Percentiles rank a stretch among this genome's conserved stretches.
Conservation (phyloP, 1,139 yeast species). For the Nakaseomyces uthaithaninus region DNA sequence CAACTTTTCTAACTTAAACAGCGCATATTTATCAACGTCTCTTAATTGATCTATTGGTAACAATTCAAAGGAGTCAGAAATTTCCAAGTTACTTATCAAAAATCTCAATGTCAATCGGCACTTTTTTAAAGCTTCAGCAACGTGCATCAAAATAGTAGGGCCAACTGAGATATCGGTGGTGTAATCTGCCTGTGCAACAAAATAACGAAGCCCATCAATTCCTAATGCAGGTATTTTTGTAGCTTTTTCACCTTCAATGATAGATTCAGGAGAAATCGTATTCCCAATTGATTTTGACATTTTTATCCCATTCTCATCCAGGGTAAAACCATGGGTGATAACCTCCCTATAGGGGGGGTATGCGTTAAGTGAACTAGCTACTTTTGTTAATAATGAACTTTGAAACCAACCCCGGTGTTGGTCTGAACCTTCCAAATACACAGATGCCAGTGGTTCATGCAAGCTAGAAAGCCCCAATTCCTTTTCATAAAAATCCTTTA, state of each 20-base stretch:
- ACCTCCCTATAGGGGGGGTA: conserved; percentile 67
- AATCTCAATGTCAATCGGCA: conserved; percentile 74
- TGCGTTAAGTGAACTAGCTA: conserved; percentile 38
- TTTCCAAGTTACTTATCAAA: conserved; percentile 61
- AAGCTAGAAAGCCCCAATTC: conserved; percentile 20
- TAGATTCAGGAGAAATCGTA: conserved; percentile 57
- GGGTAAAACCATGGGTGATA: conserved; percentile 87
- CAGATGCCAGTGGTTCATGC: conserved; percentile 50
- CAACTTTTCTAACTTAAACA: conserved; percentile 48
- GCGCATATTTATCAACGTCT: conserved; percentile 56
- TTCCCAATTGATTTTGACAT: conserved; percentile 95
- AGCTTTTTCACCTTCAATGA: conserved; percentile 58
- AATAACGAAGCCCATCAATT: conserved; percentile 80
- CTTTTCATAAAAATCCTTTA: conserved; percentile 37
- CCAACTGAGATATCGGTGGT: conserved; percentile 74
- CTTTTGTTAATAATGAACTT: conserved; percentile 75
- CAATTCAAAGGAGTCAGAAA: conserved; percentile 24
- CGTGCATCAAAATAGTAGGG: conserved; percentile 62
- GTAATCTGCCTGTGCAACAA: conserved; percentile 87
- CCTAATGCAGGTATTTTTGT: conserved; percentile 64
- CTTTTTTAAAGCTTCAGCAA: conserved; percentile 73
- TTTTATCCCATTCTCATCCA: conserved; percentile 77
- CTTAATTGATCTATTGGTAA: conserved; percentile 35
- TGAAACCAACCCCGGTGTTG: conserved; percentile 99
- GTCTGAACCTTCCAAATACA: conserved; percentile 89